A percentile compares a stretch with the other conserved stretches of the same genome.
These are phyloP conservation scores for Opeltia flavorubescens DNA, from an alignment of 495 filamentous ascomycete species.

Conservation along the genomic window DNA sequence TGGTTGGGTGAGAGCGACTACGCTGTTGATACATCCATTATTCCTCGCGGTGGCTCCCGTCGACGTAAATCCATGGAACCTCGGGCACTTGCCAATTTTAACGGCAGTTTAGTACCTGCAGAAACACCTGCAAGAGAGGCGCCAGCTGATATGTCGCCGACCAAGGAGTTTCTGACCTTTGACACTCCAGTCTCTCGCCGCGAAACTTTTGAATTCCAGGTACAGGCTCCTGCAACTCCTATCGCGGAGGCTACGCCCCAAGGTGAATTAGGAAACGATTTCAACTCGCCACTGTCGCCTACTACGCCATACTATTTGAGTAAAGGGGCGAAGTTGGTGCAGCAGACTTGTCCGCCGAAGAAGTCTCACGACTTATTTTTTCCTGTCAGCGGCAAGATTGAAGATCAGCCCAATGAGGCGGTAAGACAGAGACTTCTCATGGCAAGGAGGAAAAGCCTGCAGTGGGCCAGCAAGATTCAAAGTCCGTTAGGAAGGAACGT, in stretches of 20 bases:
- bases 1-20: constrained; percentile 63
- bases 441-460: constrained; percentile 67
- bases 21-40: constrained; percentile 50
- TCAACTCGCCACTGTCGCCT: constrained; percentile 34
- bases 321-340: constrained; percentile 40
- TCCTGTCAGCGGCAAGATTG: constrained; percentile 17
- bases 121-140: constrained; percentile 17
- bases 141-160: constrained; percentile 14
- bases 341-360: constrained; percentile 63
- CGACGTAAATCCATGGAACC: constrained; percentile 91
- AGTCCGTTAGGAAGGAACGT: constrained; percentile 51
- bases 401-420: constrained; percentile 26
- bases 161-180: constrained; percentile 27
- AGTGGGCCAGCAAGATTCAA: constrained; percentile 63
- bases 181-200: constrained; percentile 33
- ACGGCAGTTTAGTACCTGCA: constrained; percentile 45
- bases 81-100: constrained; percentile 55
- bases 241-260: constrained; percentile 5
- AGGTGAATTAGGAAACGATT: constrained; percentile 18
- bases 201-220: constrained; percentile 32
- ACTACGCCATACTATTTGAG: constrained; percentile 42
- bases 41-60: constrained; percentile 64
- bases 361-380: constrained; percentile 35
- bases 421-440: constrained; percentile 55
- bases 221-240: constrained; percentile 15